phyloP scores from a whole-genome alignment of 208 protist species.

The Angomonas deanei region DNA sequence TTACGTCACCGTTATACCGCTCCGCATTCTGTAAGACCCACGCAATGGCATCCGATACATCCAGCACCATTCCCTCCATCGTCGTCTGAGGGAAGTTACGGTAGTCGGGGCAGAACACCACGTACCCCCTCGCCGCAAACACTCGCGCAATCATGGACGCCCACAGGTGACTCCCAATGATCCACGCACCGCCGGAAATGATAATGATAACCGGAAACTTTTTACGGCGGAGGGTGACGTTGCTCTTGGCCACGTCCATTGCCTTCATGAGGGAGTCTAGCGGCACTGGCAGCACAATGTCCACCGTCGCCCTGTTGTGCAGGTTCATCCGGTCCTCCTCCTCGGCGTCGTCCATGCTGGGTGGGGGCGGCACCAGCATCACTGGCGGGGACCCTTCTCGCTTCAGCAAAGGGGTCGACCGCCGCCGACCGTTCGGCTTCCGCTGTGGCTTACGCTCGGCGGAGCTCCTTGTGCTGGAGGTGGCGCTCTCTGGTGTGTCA shows the following conservation, averaged over 20 bases:
- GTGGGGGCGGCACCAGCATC: neutral
- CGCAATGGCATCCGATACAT: slow-evolving; percentile 79
- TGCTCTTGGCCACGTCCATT: slow-evolving; percentile 32
- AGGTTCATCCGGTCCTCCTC: slow-evolving; percentile 54
- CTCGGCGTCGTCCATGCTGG: slow-evolving; percentile 24
- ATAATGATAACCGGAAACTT: slow-evolving; percentile 77
- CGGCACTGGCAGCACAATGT: slow-evolving; percentile 48
- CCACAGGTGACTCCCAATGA: slow-evolving; percentile 83
- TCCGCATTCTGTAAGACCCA: slow-evolving; percentile 85
- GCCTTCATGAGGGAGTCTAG: slow-evolving; percentile 52
- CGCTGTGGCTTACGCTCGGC: neutral
- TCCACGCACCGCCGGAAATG: slow-evolving; percentile 77
- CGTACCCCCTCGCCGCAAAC: slow-evolving; percentile 67
- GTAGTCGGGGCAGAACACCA: slow-evolving; percentile 90
- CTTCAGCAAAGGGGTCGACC: neutral
- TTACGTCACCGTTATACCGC: slow-evolving; percentile 81
- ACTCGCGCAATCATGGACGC: slow-evolving; percentile 70
- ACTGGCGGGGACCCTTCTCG: neutral
- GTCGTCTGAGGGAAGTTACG: slow-evolving; percentile 89
- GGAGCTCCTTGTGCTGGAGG: slow-evolving; percentile 3
- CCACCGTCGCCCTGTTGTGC: slow-evolving; percentile 63
- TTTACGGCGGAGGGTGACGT: slow-evolving; percentile 34
- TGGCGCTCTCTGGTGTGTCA: slow-evolving; percentile 19
- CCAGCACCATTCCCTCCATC: slow-evolving; percentile 87
- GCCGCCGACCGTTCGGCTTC: neutral